Base-by-base conservation (phyloP, 495 filamentous ascomycete genomes). In the Talaromyces trachyspermus region DNA sequence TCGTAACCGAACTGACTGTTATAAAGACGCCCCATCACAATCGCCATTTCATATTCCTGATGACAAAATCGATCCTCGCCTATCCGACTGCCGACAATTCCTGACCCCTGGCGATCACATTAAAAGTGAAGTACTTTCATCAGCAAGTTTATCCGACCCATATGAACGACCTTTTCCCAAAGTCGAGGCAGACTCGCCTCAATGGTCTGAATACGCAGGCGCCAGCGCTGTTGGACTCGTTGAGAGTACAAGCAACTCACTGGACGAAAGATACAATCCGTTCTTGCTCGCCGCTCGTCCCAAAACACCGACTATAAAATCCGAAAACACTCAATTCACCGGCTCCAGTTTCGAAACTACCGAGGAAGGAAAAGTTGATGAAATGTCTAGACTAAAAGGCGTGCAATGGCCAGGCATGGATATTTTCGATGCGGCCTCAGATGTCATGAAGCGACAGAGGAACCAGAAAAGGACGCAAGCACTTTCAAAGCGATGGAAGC, bases 391-490 rank as follows among this genome's bases (percentile, higher is more conserved):
- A 42, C 68, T 95, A 49, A 95, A 95, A 61, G 89, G 89, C 0
- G 63, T 86, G 6, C 59, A 77, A 38, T 94, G 79, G 73, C 85
- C 85, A 3, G 89, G 89, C 7, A 95, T 95, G 89, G 79, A 83
- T 44, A 64, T 91, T 15, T 95, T 94, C 55, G 89, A 95, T 58
- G 84, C 88, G 9, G 89, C 89, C 6, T 87, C 80, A 1, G 71
- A 79, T 44, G 77, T 84, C 39, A 84, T 85, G 71, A 83, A 83
- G 56, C 79, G 85, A 29, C 86, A 78, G 65, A 79, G 89, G 32
- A 95, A 95, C 57, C 89, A 95, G 62, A 85, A 85, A 95, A 95
- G 56, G 83, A 86, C 46, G 72, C 69, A 10, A 83, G 76, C 5
- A 78, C 87, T 17, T 51, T 95, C 18, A 75, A 74, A 58, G 73